These are phyloP conservation scores for Wickerhamiella nectarea DNA, from an alignment of 805 yeast species.

Conservation along the genomic window DNA sequence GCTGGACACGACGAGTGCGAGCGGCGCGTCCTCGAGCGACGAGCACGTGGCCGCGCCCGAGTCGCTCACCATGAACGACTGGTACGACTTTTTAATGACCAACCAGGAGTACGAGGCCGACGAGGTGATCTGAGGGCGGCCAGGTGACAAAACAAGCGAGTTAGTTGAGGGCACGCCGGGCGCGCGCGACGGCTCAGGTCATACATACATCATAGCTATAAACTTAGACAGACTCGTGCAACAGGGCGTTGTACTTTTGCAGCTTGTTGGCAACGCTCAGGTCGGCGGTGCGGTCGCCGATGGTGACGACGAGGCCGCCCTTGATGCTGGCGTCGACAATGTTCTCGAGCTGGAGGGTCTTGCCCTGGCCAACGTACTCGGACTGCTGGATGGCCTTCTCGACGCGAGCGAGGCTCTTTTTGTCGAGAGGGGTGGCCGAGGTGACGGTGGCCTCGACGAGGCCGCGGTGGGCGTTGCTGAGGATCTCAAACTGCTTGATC, in stretches of 20 bases:
- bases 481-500: slow-evolving; percentile 54
- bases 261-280: slow-evolving; percentile 75
- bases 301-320: slow-evolving; percentile 93
- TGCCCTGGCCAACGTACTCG: slow-evolving; percentile 67
- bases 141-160: too few relatives aligned
- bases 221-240: slow-evolving; percentile 70
- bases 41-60: slow-evolving; percentile 20
- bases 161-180: too few relatives aligned
- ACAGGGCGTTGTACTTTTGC: slow-evolving; percentile 75
- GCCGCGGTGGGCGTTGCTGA: slow-evolving; percentile 83
- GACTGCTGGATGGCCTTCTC: slow-evolving; percentile 68
- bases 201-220: too few relatives aligned
- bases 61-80: slow-evolving; percentile 27
- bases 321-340: slow-evolving; percentile 76
- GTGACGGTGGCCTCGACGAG: slow-evolving; percentile 92
- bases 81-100: slow-evolving; percentile 28
- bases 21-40: slow-evolving; percentile 10
- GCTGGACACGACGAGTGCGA: slow-evolving; percentile 1
- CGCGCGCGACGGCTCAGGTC: too few relatives aligned
- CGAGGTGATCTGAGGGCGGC: neutral
- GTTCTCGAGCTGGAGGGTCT: slow-evolving; percentile 74
- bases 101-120: slow-evolving; percentile 9
- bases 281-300: slow-evolving; percentile 95
- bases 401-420: slow-evolving; percentile 62
- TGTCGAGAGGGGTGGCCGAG: slow-evolving; percentile 70